Evolutionary conservation across 257 asterid species (phyloP).

Genomic region (Primulina tabacum): DNA sequence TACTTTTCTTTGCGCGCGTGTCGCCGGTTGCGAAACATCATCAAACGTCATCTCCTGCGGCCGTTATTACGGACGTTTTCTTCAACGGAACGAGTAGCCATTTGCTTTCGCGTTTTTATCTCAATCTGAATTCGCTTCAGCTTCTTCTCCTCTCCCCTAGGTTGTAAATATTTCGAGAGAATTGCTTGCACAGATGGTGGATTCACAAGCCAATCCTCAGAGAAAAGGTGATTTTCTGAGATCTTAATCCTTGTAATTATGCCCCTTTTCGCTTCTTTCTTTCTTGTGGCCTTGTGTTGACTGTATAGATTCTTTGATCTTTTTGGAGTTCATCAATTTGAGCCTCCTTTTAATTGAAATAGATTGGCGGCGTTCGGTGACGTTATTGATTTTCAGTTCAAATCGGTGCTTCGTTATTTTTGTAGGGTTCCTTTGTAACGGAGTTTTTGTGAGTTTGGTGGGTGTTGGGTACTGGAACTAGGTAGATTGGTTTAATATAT

Average conservation of each 20-base stretch:
- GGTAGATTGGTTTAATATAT: slow-evolving; percentile 10
- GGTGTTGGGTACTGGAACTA: slow-evolving; percentile 14
- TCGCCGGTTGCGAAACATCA: no score
- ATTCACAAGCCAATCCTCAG: slow-evolving; percentile 1
- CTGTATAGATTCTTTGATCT: slow-evolving; percentile 15
- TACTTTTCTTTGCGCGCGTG: no score
- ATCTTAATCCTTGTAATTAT: not conserved
- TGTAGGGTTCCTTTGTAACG: slow-evolving; percentile 9
- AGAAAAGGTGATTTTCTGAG: slow-evolving; percentile 27
- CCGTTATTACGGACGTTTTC: slow-evolving; percentile 25
- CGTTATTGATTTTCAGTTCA: slow-evolving; percentile 20
- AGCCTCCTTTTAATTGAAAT: slow-evolving; percentile 16
- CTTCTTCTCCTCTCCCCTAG: not conserved
- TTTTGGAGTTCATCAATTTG: slow-evolving; percentile 21
- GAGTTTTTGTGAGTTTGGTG: slow-evolving; percentile 15
- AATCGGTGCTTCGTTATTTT: slow-evolving; percentile 20
- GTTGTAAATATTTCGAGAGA: slow-evolving; percentile 26
- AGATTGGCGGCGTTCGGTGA: slow-evolving; percentile 5
- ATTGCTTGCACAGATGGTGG: slow-evolving; percentile 34
- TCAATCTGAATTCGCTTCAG: slow-evolving; percentile 14
- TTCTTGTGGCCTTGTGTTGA: slow-evolving; percentile 2
- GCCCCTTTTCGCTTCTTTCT: not conserved
- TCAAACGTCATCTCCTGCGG: not conserved
- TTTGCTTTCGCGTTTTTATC: slow-evolving; percentile 22
- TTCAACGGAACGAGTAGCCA: slow-evolving; percentile 38